Evolutionary conservation across 768 basidiomycete species (phyloP), one percentile per base, ranked within the genome.

Genomic region (Auricularia auricula-judae): DNA sequence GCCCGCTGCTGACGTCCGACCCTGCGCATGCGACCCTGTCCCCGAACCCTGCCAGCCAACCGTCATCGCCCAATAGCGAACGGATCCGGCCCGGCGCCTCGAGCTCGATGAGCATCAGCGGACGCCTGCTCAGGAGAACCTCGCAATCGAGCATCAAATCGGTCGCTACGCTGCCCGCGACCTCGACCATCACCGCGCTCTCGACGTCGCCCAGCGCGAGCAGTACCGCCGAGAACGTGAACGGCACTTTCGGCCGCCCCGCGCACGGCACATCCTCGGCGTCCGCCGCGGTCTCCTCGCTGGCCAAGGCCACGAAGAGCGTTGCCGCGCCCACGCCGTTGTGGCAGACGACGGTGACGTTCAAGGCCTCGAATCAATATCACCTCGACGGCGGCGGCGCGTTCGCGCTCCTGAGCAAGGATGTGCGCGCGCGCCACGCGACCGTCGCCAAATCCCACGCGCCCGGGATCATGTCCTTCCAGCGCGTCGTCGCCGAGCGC

Each of bases 71-170:
- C 64, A 18, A 61, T 34, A 61, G 34, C 29, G 21, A 35, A 23
- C 14, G 16, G 18, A 61, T 16, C 18, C 23, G 71, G 71, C 8
- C 69, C 72, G 43, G 71, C 76, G 62, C 65, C 71, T 70, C 80
- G 66, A 77, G 80, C 71, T 69, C 79, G 68, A 70, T 72, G 72
- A 73, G 76, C 62, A 67, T 73, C 64, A 65, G 69, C 59, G 70
- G 74, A 29, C 33, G 56, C 10, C 66, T 64, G 29, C 34, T 43
- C 68, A 81, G 80, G 44, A 79, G 84, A 36, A 76, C 79, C 2
- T 86, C 85, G 16, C 76, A 84, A 14, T 86, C 85, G 29, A 87
- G 86, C 61, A 75, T 79, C 3, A 81, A 77, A 54, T 87, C 87
- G 16, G 81, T 80, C 8, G 79, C 82, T 4, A 87, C 86, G 1